phyloP scores from a whole-genome alignment of 2,329 filamentous ascomycete species.

The Xylariales sp. region DNA sequence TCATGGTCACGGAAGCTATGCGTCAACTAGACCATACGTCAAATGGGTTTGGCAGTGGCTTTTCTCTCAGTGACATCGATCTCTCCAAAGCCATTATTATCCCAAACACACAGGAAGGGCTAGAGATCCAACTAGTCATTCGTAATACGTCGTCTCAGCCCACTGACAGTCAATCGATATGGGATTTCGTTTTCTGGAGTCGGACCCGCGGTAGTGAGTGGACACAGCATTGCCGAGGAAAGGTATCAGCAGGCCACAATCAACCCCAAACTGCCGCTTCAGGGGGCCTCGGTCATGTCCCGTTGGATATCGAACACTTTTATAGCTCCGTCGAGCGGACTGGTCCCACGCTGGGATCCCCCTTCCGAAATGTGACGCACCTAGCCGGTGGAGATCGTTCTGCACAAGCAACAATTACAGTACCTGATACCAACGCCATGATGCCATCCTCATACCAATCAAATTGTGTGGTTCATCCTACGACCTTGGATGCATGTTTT shows the following conservation, averaged over 20 bases:
- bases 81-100: slow-evolving; percentile 4
- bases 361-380: slow-evolving; percentile 1
- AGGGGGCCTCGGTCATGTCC: not conserved
- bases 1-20: slow-evolving; percentile 19
- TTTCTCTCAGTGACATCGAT: not conserved
- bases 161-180: not conserved
- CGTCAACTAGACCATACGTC: slow-evolving; percentile 13
- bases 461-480: not conserved
- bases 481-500: slow-evolving; percentile 3
- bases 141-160: not conserved
- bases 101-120: not conserved
- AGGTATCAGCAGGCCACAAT: not conserved
- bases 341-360: slow-evolving; percentile 2
- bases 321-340: slow-evolving; percentile 1
- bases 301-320: slow-evolving; percentile 5
- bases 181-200: slow-evolving; percentile 6
- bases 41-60: not conserved
- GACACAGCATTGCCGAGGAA: slow-evolving; percentile 5
- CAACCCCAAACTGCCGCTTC: not conserved
- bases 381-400: not conserved
- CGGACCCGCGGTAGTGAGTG: not conserved
- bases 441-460: slow-evolving; percentile 1
- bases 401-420: slow-evolving; percentile 3
- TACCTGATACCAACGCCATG: slow-evolving; percentile 2
- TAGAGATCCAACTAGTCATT: slow-evolving; percentile 6